These are phyloP conservation scores for Primulina eburnea DNA, from an alignment of 257 asterid species.

Conservation along the genomic window DNA sequence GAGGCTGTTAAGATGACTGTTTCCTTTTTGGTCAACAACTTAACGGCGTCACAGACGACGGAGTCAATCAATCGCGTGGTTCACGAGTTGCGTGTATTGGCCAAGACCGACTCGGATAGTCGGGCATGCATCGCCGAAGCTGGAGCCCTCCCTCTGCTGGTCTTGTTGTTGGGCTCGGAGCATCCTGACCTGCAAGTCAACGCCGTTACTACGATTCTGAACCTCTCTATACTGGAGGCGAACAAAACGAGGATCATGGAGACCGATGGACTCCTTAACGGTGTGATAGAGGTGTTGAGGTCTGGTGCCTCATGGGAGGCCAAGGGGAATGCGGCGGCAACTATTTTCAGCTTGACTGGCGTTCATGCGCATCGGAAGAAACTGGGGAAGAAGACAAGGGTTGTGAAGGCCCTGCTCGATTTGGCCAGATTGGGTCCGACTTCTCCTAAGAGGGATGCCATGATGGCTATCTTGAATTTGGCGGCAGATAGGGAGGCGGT, in stretches of 20 bases:
- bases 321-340: constrained; percentile 90
- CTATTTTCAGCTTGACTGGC: constrained; percentile 66
- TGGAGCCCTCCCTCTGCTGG: constrained; percentile 66
- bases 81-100: constrained; percentile 73
- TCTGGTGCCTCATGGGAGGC: constrained; percentile 92
- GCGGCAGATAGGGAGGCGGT: constrained; percentile 73
- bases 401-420: constrained; percentile 60
- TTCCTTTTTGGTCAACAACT: constrained; percentile 54
- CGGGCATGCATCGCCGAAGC: constrained; percentile 79
- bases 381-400: constrained; percentile 57
- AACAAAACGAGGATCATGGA: constrained; percentile 73
- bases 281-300: constrained; percentile 67
- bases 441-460: constrained; percentile 60
- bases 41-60: constrained; percentile 48
- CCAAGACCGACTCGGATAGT: constrained; percentile 76
- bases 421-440: constrained; percentile 62
- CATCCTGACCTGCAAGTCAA: constrained; percentile 69
- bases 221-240: constrained; percentile 74
- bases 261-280: constrained; percentile 67
- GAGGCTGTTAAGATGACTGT: constrained; percentile 82
- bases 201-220: constrained; percentile 78
- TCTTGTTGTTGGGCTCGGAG: constrained; percentile 54
- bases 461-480: constrained; percentile 75
- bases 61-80: constrained; percentile 58
- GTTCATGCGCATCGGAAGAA: constrained; percentile 54